These are phyloP conservation scores for Orbilia blumenaviensis DNA, from an alignment of 2,329 filamentous ascomycete species.

Conservation along the genomic window DNA sequence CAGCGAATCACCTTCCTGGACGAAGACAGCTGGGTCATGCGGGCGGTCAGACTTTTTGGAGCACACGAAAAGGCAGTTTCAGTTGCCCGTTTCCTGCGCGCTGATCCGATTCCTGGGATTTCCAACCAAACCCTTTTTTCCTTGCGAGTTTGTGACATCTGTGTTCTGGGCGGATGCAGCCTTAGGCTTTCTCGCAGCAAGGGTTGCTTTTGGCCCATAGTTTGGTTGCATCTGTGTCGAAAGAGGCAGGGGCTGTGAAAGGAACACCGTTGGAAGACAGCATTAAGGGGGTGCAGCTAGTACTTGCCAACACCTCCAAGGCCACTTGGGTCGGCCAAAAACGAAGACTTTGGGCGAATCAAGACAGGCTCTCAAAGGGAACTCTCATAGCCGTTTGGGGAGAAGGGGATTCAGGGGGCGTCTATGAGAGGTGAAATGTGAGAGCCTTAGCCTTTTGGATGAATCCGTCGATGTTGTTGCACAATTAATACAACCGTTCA, in stretches of 20 bases:
- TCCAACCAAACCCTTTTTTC: slow-evolving; percentile 9
- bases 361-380: neutral
- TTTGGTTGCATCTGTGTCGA: slow-evolving; percentile 13
- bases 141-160: neutral
- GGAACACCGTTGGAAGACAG: slow-evolving; percentile 29
- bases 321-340: slow-evolving; percentile 40
- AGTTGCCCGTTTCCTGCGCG: slow-evolving; percentile 23
- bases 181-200: slow-evolving; percentile 23
- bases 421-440: neutral
- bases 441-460: slow-evolving; percentile 3
- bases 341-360: slow-evolving; percentile 21
- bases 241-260: slow-evolving; percentile 29
- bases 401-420: slow-evolving; percentile 9
- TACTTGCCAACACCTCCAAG: slow-evolving; percentile 24
- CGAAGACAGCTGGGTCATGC: slow-evolving; percentile 21
- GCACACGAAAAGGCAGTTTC: slow-evolving; percentile 31
- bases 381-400: neutral
- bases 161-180: slow-evolving; percentile 11
- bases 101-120: slow-evolving; percentile 18
- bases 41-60: slow-evolving; percentile 22
- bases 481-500: too few species aligned
- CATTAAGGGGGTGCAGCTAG: slow-evolving; percentile 40
- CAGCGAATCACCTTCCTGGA: slow-evolving; percentile 40
- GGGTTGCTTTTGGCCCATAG: slow-evolving; percentile 8
- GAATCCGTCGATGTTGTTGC: neutral